These are phyloP conservation scores for Neopestalotiopsis clavispora DNA, from an alignment of 2,329 filamentous ascomycete genomes.

Conservation along the genomic window DNA sequence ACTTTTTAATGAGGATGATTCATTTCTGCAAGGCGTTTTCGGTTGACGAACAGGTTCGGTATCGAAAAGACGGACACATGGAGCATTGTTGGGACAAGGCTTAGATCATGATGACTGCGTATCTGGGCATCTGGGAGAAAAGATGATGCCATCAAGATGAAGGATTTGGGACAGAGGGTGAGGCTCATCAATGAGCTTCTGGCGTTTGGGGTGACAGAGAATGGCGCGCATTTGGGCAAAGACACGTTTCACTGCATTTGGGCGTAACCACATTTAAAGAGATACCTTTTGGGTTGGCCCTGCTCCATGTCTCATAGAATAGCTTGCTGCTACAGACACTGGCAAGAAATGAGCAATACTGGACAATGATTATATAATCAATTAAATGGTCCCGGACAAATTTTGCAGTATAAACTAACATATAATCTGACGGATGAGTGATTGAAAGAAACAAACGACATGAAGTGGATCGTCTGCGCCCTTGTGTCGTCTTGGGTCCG, in stretches of 20 bases:
- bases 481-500: background rate
- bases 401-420: no score
- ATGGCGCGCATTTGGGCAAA: background rate
- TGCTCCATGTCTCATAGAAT: background rate
- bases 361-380: background rate
- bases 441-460: no score
- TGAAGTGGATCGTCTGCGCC: no score
- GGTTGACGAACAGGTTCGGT: background rate
- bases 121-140: background rate
- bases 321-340: background rate
- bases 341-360: background rate
- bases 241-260: background rate
- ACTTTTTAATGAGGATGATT: background rate
- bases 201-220: background rate
- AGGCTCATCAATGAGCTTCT: background rate
- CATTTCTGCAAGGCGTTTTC: conserved; percentile 1
- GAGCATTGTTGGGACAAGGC: background rate
- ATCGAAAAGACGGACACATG: background rate
- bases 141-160: background rate
- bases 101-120: background rate
- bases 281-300: background rate
- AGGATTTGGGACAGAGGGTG: background rate
- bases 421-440: no score
- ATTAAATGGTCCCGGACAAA: no score
- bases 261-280: background rate